A percentile compares a stretch with the other conserved stretches of the same genome.
Conservation (phyloP, 331 rosid species). For the Rosa hybrid region DNA sequence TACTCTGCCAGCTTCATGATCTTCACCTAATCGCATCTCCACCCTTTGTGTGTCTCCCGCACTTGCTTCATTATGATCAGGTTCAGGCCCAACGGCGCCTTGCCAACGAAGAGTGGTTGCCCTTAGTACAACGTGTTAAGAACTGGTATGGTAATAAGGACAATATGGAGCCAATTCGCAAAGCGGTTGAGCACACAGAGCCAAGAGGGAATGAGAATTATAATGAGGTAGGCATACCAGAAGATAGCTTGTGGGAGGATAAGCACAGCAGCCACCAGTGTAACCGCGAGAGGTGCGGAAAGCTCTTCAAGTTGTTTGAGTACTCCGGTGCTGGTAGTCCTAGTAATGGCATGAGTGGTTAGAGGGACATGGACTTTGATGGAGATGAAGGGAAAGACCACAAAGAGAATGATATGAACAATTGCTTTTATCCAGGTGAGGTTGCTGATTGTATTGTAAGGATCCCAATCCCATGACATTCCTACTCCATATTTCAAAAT, state of each 20-base stretch:
- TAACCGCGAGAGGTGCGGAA: neutral
- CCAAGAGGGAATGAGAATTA: neutral
- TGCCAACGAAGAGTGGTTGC: neutral
- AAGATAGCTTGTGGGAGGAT: neutral
- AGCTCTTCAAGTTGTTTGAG: neutral
- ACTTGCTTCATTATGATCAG: neutral
- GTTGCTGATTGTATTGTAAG: neutral
- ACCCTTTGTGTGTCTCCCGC: neutral
- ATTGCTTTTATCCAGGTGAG: neutral
- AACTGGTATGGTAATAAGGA: neutral
- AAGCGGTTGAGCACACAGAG: neutral
- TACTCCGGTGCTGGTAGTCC: neutral
- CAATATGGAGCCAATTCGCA: neutral
- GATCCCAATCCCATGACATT: slow-evolving; percentile 9
- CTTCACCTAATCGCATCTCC: neutral
- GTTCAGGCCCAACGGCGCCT: neutral
- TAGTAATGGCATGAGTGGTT: neutral
- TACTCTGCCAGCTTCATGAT: neutral
- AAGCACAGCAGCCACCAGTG: neutral
- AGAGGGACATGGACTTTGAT: neutral
- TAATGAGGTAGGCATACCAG: neutral
- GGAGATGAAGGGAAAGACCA: neutral
- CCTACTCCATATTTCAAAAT: neutral
- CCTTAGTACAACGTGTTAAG: neutral
- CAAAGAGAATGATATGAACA: neutral